Evolutionary conservation across 139 green algal genomes (phyloP).

Genomic region (Chlorella ohadii): DNA sequence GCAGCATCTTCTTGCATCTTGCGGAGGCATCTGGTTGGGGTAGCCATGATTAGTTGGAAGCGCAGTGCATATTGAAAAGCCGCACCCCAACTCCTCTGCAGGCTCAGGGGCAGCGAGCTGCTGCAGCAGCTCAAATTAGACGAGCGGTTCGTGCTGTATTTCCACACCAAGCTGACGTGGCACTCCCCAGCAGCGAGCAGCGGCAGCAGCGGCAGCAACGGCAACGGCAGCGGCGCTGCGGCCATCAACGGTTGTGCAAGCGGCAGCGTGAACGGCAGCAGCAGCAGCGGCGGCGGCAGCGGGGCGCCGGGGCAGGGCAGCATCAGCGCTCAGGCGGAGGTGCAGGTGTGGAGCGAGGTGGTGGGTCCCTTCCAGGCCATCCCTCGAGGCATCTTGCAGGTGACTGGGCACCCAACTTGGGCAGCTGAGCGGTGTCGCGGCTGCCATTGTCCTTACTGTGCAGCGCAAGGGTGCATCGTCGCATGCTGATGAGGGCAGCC

Average conservation of each 20-base stretch:
- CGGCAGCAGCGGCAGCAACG: not conserved
- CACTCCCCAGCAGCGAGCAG: not conserved
- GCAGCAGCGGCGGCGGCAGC: not conserved
- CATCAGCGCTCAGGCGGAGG: not conserved
- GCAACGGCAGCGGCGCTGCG: not conserved
- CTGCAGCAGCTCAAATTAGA: constrained; percentile 12
- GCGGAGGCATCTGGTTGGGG: no score
- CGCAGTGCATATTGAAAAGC: no score
- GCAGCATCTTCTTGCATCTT: no score
- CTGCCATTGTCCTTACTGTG: no score
- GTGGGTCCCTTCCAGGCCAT: constrained; percentile 75
- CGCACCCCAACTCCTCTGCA: no score
- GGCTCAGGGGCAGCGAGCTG: constrained; percentile 16
- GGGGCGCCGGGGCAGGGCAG: not conserved
- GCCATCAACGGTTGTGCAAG: not conserved
- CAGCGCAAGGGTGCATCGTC: no score
- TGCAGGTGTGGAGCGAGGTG: constrained; percentile 62
- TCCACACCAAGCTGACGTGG: constrained; percentile 22
- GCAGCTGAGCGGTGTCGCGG: no score
- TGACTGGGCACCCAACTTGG: no score
- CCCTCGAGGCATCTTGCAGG: constrained; percentile 60
- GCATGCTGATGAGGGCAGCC: no score
- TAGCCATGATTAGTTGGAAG: no score
- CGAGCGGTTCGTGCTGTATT: constrained; percentile 15
- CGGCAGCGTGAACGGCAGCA: not conserved